Percentiles rank a stretch among this genome's conserved stretches.
Conservation (phyloP, 495 filamentous ascomycete species). For the Elasticomyces elasticus region DNA sequence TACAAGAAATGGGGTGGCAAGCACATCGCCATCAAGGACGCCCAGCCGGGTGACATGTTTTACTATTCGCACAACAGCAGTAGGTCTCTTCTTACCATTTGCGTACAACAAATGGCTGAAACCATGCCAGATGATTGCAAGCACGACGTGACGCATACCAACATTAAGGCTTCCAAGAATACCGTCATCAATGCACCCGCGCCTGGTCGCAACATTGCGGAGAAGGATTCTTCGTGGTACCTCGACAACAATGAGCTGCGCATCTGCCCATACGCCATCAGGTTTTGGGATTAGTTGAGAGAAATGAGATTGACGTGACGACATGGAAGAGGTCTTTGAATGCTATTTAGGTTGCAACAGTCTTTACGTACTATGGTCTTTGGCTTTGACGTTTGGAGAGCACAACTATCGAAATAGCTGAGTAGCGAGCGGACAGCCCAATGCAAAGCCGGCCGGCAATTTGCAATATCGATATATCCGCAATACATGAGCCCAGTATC, state of each 20-base stretch:
- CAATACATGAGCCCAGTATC: no score
- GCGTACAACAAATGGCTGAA: background rate
- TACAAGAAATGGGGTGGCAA: background rate
- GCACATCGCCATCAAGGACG: background rate
- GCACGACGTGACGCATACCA: background rate
- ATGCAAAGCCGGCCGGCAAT: background rate
- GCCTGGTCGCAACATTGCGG: background rate
- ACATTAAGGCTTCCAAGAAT: background rate
- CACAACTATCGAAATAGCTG: no score
- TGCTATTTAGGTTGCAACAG: background rate
- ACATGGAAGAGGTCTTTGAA: background rate
- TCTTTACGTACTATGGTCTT: background rate
- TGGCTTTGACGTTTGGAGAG: no score
- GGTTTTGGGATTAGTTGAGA: background rate
- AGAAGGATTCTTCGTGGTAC: background rate
- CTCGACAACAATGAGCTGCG: background rate
- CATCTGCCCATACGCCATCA: background rate
- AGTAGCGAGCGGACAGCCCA: no score
- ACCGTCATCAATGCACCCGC: background rate
- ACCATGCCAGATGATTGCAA: background rate
- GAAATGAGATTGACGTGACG: background rate
- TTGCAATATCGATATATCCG: no score
- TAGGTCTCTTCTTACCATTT: background rate
- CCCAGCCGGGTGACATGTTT: background rate
- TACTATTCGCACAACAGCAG: background rate